Conservation (phyloP, 2,329 filamentous ascomycete genomes). For the Aspergillus sp. region DNA sequence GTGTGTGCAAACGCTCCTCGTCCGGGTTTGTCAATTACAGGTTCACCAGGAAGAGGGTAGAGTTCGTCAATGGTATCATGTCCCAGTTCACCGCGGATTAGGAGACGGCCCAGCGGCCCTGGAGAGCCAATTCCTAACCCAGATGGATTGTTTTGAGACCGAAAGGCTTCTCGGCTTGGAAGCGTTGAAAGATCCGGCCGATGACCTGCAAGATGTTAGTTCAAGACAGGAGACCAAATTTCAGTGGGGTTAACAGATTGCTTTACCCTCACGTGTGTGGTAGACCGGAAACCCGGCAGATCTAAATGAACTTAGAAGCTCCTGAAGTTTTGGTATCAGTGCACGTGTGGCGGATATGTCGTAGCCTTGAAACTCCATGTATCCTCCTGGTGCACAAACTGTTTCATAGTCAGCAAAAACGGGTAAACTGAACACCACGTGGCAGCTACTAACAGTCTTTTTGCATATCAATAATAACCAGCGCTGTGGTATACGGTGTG, state of each 20-base stretch:
- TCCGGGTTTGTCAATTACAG: slow-evolving; percentile 57
- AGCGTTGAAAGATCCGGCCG: slow-evolving; percentile 58
- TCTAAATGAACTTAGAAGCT: slow-evolving; percentile 40
- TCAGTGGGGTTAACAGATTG: background rate
- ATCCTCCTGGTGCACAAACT: slow-evolving; percentile 47
- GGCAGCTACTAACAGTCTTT: slow-evolving; percentile 42
- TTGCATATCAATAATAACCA: slow-evolving; percentile 51
- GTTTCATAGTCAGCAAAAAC: slow-evolving; percentile 10
- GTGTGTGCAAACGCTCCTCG: slow-evolving; percentile 55
- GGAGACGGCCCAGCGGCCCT: slow-evolving; percentile 58
- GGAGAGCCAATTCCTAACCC: slow-evolving; percentile 52
- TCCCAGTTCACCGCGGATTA: slow-evolving; percentile 58
- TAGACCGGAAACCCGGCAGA: slow-evolving; percentile 43
- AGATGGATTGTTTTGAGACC: slow-evolving; percentile 53
- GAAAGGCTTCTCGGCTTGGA: slow-evolving; percentile 53
- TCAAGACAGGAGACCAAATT: background rate
- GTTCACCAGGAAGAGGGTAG: slow-evolving; percentile 48
- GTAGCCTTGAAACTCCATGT: slow-evolving; percentile 47
- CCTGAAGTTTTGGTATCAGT: slow-evolving; percentile 43
- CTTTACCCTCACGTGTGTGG: slow-evolving; percentile 47
- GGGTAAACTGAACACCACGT: background rate
- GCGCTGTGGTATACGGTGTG: slow-evolving; percentile 45
- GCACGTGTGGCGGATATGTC: slow-evolving; percentile 41
- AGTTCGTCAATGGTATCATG: slow-evolving; percentile 59
- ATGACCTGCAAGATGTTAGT: slow-evolving; percentile 35